phyloP scores from a whole-genome alignment of 2,329 filamentous ascomycete species.

The Cytospora leucostoma region DNA sequence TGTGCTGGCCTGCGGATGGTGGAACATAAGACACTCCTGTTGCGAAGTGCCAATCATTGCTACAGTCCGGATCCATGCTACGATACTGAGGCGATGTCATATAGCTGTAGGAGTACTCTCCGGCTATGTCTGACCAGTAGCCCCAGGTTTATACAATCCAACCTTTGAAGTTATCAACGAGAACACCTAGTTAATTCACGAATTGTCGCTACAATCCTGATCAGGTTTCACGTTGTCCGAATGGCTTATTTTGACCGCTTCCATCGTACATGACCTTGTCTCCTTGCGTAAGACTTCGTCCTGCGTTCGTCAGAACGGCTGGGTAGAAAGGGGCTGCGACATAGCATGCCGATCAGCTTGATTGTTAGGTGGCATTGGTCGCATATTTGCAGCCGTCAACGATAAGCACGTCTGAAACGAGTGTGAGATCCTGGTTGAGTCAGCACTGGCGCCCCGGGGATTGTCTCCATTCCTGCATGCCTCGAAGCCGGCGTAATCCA shows the following conservation, averaged over 20 bases:
- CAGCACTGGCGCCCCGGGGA: background rate
- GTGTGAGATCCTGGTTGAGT: background rate
- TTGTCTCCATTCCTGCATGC: background rate
- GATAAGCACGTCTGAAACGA: background rate
- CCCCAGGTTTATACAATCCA: too few species aligned
- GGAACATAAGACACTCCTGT: background rate
- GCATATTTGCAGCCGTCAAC: slow-evolving; percentile 11
- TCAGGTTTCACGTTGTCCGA: background rate
- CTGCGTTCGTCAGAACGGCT: slow-evolving; percentile 9
- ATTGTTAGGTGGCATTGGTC: slow-evolving; percentile 7
- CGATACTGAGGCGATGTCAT: background rate
- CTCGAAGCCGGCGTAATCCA: background rate
- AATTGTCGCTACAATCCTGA: too few species aligned
- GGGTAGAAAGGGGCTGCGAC: slow-evolving; percentile 4
- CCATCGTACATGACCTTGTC: background rate
- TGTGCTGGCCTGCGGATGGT: background rate
- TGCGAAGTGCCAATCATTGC: background rate
- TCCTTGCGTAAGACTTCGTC: slow-evolving; percentile 12
- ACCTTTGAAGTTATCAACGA: too few species aligned
- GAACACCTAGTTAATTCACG: too few species aligned
- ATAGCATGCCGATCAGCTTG: slow-evolving; percentile 15
- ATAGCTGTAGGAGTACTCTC: too few species aligned
- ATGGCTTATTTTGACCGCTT: too few species aligned
- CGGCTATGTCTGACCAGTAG: too few species aligned
- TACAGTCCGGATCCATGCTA: background rate